Base-by-base conservation (phyloP, 352 stramenopile species). In the Paralagenidium karlingii region DNA sequence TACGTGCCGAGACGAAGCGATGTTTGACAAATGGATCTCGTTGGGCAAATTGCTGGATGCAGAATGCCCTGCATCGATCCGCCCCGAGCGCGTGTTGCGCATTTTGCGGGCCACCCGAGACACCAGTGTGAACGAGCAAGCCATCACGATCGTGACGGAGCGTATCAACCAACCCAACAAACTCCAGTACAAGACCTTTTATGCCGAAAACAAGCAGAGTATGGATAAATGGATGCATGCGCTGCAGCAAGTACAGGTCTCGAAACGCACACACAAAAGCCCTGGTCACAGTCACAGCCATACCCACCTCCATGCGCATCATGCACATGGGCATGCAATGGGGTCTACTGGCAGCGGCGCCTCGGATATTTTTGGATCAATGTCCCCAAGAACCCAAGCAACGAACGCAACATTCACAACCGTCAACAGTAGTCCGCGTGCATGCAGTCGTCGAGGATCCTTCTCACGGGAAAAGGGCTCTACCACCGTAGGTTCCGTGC, bases 1-100 rank as follows among this genome's bases (percentile, higher is more conserved):
- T 47, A 55, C 47, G 18, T 82, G 65, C 53, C 73, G 69, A 49
- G 67, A 83, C 42, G 64, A 86, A 48, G 63, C 53, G 34, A 60
- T 55, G 16, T 86, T 86, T 47, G 63, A 54, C 21, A 45, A 75
- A 21, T 86, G 73, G 73, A 40, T 65, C 42, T 50, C 57, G 2
- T 74, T 59, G 5, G 67, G 63, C 13, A 58, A 64, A 36, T 44
- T 77, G 34, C 60, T 61, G 3, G 34, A 67, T 28, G 43, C 40
- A 21, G 39, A 55, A 28, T 38, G 45, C 12, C 54, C 46, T 37
- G 32, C 40, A 10, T 60, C 52, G 31, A 47, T 55, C 19, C 50
- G 46, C 16, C 63, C 68, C 1, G 42, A 58, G 28, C 38, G 57
- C 8, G 57, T 82, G 20, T 73, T 64, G 24, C 62, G 56, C 0